phyloP scores from a whole-genome alignment of 345 rosid genomes.

The Salix udensis region DNA sequence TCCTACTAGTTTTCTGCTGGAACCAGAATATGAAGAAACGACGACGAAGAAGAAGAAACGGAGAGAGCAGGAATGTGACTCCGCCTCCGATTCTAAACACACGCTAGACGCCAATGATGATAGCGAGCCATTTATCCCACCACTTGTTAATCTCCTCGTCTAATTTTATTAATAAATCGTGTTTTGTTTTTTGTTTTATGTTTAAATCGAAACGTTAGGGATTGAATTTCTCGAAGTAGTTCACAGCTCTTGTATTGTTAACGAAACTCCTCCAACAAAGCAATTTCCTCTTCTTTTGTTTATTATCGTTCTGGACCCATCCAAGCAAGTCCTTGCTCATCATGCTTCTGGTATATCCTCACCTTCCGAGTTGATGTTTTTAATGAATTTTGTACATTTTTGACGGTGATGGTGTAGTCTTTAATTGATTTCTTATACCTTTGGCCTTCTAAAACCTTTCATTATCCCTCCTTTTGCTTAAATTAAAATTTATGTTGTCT shows the following conservation, averaged over 20 bases:
- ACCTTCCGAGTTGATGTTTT: neutral
- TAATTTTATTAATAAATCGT: neutral
- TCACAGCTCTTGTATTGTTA: constrained; percentile 51
- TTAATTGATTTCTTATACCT: too few species aligned
- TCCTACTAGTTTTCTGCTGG: too few species aligned
- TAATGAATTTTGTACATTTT: neutral
- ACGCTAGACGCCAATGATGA: constrained; percentile 64
- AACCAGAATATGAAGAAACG: neutral
- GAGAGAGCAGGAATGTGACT: constrained; percentile 33
- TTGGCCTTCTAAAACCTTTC: too few species aligned
- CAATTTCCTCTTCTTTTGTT: constrained; percentile 5
- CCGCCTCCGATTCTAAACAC: constrained; percentile 37
- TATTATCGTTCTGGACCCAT: constrained; percentile 41
- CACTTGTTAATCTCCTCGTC: neutral
- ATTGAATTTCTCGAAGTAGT: constrained; percentile 76
- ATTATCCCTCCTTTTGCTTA: too few species aligned
- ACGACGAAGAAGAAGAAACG: too few species aligned
- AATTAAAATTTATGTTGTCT: too few species aligned
- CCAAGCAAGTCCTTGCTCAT: constrained; percentile 64
- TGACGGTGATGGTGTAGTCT: neutral
- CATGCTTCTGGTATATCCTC: constrained; percentile 54
- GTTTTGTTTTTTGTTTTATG: neutral
- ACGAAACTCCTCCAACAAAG: constrained; percentile 60
- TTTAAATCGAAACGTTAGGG: constrained; percentile 31
- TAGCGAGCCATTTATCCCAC: constrained; percentile 27